Evolutionary conservation across 2,329 filamentous ascomycete genomes (phyloP).

Genomic region (Pseudogymnoascus verrucosus): DNA sequence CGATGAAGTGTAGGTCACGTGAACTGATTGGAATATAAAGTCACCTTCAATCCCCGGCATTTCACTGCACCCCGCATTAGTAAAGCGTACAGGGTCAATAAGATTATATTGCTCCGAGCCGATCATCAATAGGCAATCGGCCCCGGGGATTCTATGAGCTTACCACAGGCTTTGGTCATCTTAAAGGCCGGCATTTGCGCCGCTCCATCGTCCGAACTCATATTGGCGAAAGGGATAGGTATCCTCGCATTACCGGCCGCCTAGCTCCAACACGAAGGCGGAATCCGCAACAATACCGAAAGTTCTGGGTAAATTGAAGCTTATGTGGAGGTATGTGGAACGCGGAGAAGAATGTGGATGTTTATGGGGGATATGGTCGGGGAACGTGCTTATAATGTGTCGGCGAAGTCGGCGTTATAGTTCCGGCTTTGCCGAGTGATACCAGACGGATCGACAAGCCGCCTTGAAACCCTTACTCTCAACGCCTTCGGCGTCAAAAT

Average conservation of each 20-base stretch:
- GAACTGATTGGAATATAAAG: neutral
- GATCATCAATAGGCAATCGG: neutral
- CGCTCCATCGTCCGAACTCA: slow-evolving; percentile 4
- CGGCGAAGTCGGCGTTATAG: neutral
- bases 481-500: neutral
- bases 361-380: neutral
- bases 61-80: slow-evolving; percentile 11
- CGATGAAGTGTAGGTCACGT: neutral
- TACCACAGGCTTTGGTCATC: slow-evolving; percentile 5
- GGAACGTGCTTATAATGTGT: slow-evolving; percentile 1
- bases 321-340: slow-evolving; percentile 8
- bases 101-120: neutral
- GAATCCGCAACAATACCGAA: neutral
- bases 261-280: slow-evolving; percentile 2
- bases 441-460: neutral
- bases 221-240: neutral
- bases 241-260: neutral
- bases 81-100: neutral
- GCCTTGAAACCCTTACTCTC: neutral
- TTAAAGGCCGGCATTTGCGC: slow-evolving; percentile 4
- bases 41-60: slow-evolving; percentile 14
- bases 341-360: neutral
- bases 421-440: neutral
- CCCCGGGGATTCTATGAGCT: neutral
- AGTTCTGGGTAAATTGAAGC: neutral